A percentile compares a stretch with the other conserved stretches of the same genome.
Evolutionary conservation across 192 early-diverging fungal genomes (phyloP).

Genomic region (Coemansia sp.): DNA sequence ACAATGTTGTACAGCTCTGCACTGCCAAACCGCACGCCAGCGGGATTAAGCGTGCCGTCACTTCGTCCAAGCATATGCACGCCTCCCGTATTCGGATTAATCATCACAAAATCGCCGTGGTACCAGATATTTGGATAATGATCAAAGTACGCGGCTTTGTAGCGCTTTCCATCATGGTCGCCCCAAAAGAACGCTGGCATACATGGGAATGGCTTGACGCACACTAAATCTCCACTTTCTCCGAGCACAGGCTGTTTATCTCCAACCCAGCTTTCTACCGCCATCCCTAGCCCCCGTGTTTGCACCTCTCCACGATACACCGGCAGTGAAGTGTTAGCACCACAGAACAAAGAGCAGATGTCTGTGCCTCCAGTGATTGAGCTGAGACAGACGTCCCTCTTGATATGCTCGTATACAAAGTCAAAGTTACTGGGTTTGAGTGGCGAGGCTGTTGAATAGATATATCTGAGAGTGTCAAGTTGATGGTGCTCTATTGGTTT

Average conservation of each 20-base stretch:
- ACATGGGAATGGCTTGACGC: conserved; percentile 91
- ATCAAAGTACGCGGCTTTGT: conserved; percentile 86
- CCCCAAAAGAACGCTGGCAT: conserved; percentile 98
- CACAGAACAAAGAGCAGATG: conserved; percentile 94
- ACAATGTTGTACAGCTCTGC: conserved; percentile 96
- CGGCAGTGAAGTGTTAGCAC: conserved; percentile 84
- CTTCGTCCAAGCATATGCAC: conserved; percentile 93
- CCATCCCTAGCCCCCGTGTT: conserved; percentile 90
- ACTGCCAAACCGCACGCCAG: conserved; percentile 89
- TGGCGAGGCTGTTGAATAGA: conserved; percentile 95
- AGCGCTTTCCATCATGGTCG: conserved; percentile 73
- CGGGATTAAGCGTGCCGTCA: conserved; percentile 92
- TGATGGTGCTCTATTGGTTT: conserved; percentile 63
- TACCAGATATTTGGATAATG: conserved; percentile 88
- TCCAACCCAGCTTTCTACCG: conserved; percentile 87
- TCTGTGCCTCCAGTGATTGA: conserved; percentile 98
- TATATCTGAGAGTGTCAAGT: conserved; percentile 65
- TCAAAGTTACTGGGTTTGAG: conserved; percentile 91
- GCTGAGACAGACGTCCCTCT: conserved; percentile 81
- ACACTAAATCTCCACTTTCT: conserved; percentile 88
- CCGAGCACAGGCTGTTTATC: conserved; percentile 63
- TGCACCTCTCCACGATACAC: conserved; percentile 96
- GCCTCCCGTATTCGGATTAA: conserved; percentile 83
- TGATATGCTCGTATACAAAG: conserved; percentile 86
- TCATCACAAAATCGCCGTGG: conserved; percentile 92